phyloP scores from a whole-genome alignment of 257 asterid species.

The Leptodermis oblonga region DNA sequence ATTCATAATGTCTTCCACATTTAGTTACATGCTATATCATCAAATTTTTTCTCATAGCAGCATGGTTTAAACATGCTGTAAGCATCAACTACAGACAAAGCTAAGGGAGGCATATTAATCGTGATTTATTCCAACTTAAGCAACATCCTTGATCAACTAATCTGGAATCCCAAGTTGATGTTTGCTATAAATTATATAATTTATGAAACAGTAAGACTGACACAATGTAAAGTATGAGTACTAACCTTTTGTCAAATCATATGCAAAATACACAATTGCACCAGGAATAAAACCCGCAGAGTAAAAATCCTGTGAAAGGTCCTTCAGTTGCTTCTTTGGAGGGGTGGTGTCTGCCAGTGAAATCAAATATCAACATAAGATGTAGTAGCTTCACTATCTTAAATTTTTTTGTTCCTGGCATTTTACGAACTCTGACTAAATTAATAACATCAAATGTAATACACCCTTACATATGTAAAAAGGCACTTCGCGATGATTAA shows the following conservation, averaged over 20 bases:
- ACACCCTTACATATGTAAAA: constrained; percentile 69
- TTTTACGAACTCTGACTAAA: background rate
- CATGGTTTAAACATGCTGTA: background rate
- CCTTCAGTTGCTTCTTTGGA: constrained; percentile 81
- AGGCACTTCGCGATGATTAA: constrained; percentile 64
- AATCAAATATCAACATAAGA: constrained; percentile 13
- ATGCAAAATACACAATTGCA: constrained; percentile 83
- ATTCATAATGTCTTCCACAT: background rate
- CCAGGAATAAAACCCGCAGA: constrained; percentile 93
- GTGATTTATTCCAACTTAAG: background rate
- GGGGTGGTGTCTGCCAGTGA: constrained; percentile 76
- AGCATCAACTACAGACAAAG: background rate
- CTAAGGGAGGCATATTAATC: background rate
- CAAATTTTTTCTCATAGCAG: background rate
- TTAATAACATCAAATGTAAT: background rate
- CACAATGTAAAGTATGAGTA: constrained; percentile 1
- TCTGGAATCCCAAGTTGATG: background rate
- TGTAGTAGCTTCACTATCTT: constrained; percentile 9
- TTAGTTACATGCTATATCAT: background rate
- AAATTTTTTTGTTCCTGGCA: background rate
- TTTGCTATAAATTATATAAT: background rate
- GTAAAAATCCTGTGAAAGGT: constrained; percentile 65
- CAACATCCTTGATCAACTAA: background rate
- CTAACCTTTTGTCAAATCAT: constrained; percentile 62
- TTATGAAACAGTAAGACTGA: background rate